A percentile compares a stretch with the other conserved stretches of the same genome.
Evolutionary conservation across 257 asterid genomes (phyloP).

Genomic region (Apocynum venetum): DNA sequence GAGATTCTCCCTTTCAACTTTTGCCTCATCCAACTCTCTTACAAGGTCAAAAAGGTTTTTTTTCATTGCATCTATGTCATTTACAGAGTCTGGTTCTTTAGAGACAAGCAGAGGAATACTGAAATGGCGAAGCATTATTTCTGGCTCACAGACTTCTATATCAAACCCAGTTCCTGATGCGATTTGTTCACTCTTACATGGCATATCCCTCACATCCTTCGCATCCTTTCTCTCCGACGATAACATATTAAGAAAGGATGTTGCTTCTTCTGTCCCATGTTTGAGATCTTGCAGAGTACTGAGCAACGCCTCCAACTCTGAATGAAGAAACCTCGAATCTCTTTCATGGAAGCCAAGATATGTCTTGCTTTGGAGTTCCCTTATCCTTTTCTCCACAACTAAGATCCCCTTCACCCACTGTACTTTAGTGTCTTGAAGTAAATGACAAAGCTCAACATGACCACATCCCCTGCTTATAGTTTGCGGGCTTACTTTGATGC

Average conservation of each 20-base stretch:
- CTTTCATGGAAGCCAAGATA: conserved; percentile 42
- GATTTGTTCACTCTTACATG: conserved; percentile 27
- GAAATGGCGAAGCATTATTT: conserved; percentile 59
- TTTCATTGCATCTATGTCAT: conserved; percentile 64
- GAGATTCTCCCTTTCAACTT: conserved; percentile 76
- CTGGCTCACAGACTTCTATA: conserved; percentile 75
- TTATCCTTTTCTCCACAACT: conserved; percentile 54
- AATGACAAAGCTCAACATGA: conserved; percentile 32
- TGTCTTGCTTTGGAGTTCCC: conserved; percentile 59
- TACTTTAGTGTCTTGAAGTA: conserved; percentile 34
- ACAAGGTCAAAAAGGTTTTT: conserved; percentile 74
- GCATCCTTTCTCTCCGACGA: conserved; percentile 31
- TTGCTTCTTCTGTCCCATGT: conserved; percentile 44
- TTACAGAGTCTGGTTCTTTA: conserved; percentile 43
- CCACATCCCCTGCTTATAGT: conserved; percentile 25
- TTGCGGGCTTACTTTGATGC: conserved; percentile 45
- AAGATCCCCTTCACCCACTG: conserved; percentile 50
- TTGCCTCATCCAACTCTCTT: conserved; percentile 86
- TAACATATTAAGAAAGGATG: conserved; percentile 21
- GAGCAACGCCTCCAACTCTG: conserved; percentile 62
- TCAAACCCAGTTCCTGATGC: conserved; percentile 56
- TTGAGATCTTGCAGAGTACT: conserved; percentile 50
- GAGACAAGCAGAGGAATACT: conserved; percentile 47
- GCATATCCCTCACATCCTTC: conserved; percentile 29
- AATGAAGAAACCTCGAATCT: conserved; percentile 49